Percentiles rank a stretch among this genome's conserved stretches.
Conservation (phyloP, 352 stramenopile species). For the Pythium dissotocum region DNA sequence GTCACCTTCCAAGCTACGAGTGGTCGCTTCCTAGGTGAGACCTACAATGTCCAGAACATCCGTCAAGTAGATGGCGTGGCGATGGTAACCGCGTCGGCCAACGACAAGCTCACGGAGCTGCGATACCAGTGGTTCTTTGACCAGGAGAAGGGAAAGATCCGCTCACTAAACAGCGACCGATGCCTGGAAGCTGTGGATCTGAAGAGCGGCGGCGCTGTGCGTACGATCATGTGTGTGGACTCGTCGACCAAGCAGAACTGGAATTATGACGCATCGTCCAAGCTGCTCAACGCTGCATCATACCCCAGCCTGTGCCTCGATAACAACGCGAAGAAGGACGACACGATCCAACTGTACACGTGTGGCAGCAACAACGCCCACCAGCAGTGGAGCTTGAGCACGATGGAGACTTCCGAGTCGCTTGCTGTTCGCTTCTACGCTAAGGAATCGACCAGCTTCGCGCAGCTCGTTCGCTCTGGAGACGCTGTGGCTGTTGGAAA, state of each 20-base stretch:
- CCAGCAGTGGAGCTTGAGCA: slow-evolving; percentile 46
- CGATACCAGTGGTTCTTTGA: slow-evolving; percentile 76
- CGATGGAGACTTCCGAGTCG: slow-evolving; percentile 13
- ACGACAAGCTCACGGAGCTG: slow-evolving; percentile 49
- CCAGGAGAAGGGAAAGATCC: slow-evolving; percentile 41
- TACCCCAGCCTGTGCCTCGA: slow-evolving; percentile 66
- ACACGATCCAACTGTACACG: slow-evolving; percentile 63
- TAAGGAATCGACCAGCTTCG: slow-evolving; percentile 39
- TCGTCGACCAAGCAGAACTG: slow-evolving; percentile 68
- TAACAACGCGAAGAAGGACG: slow-evolving; percentile 38
- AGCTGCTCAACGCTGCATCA: slow-evolving; percentile 41
- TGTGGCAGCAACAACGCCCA: slow-evolving; percentile 58
- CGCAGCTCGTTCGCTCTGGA: slow-evolving; percentile 38
- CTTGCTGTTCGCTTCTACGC: slow-evolving; percentile 41
- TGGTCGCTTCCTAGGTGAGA: slow-evolving; percentile 29
- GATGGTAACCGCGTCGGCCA: slow-evolving; percentile 39
- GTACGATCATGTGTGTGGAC: slow-evolving; percentile 56
- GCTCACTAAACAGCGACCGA: slow-evolving; percentile 67
- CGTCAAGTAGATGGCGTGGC: slow-evolving; percentile 39
- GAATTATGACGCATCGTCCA: slow-evolving; percentile 49
- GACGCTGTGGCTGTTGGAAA: slow-evolving; percentile 32
- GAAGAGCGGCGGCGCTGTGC: slow-evolving; percentile 50
- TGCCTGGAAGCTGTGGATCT: slow-evolving; percentile 63
- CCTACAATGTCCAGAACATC: slow-evolving; percentile 30
- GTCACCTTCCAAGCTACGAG: slow-evolving; percentile 21